Evolutionary conservation across 2,329 filamentous ascomycete species (phyloP).

Genomic region (Cladosporium sp.): DNA sequence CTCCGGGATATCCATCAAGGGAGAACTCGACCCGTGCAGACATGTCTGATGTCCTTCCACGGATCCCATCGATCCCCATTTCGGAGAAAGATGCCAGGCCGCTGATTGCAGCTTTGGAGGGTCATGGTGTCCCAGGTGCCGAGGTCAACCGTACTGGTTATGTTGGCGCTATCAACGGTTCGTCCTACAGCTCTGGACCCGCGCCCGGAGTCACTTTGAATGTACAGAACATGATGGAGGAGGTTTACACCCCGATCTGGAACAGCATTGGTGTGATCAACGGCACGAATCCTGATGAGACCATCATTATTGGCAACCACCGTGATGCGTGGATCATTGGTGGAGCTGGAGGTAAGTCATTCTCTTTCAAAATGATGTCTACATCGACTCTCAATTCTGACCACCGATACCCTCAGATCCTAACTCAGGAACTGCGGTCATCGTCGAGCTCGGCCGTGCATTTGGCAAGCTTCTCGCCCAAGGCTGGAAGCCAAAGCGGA

Average conservation of each 20-base stretch:
- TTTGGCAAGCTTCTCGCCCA: slow-evolving; percentile 42
- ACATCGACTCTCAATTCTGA: not conserved
- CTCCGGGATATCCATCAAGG: slow-evolving; percentile 80
- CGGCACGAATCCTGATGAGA: slow-evolving; percentile 54
- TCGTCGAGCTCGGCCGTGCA: slow-evolving; percentile 46
- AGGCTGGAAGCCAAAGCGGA: slow-evolving; percentile 48
- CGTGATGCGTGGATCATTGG: slow-evolving; percentile 51
- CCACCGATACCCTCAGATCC: slow-evolving; percentile 37
- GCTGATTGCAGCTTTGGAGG: slow-evolving; percentile 74
- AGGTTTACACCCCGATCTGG: slow-evolving; percentile 76
- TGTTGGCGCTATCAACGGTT: slow-evolving; percentile 61
- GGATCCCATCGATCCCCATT: slow-evolving; percentile 79
- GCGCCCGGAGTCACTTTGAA: slow-evolving; percentile 66
- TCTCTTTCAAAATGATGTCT: too few species aligned
- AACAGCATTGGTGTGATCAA: slow-evolving; percentile 65
- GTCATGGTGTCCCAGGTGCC: slow-evolving; percentile 59
- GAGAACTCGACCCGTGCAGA: slow-evolving; percentile 67
- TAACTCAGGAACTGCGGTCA: slow-evolving; percentile 45
- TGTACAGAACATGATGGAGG: slow-evolving; percentile 72
- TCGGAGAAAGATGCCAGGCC: slow-evolving; percentile 77
- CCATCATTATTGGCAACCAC: slow-evolving; percentile 49
- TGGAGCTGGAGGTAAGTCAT: slow-evolving; percentile 31
- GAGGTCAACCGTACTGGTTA: slow-evolving; percentile 52
- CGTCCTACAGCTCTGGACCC: slow-evolving; percentile 70
- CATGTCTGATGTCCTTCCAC: slow-evolving; percentile 57